Conservation (phyloP, 768 basidiomycete species). For the Lepiota subincarnata region DNA sequence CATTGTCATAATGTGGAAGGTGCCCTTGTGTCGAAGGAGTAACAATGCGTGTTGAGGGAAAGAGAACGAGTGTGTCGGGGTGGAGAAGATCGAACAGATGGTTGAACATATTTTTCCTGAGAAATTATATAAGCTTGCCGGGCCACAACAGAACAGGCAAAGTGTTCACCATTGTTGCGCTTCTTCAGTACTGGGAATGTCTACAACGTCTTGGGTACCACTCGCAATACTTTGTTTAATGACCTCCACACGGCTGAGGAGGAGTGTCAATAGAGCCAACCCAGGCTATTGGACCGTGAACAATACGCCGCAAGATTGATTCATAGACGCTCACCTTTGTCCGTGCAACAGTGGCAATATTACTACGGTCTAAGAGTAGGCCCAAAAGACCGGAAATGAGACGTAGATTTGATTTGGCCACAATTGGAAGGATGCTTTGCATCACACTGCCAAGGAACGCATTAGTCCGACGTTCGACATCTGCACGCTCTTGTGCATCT, state of each 20-base stretch:
- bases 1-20: slow-evolving; percentile 48
- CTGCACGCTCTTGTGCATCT: slow-evolving; percentile 56
- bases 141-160: background rate
- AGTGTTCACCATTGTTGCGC: slow-evolving; percentile 61
- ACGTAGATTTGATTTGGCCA: slow-evolving; percentile 74
- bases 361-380: slow-evolving; percentile 73
- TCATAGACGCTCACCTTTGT: slow-evolving; percentile 60
- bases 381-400: slow-evolving; percentile 85
- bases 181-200: slow-evolving; percentile 67
- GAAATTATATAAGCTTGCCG: slow-evolving; percentile 6
- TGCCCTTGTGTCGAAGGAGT: slow-evolving; percentile 26
- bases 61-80: slow-evolving; percentile 73
- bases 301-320: slow-evolving; percentile 5
- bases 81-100: slow-evolving; percentile 79
- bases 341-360: slow-evolving; percentile 67
- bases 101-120: slow-evolving; percentile 85
- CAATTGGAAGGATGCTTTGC: slow-evolving; percentile 80
- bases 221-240: slow-evolving; percentile 69
- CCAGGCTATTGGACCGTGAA: slow-evolving; percentile 61
- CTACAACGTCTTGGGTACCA: slow-evolving; percentile 44
- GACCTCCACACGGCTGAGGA: slow-evolving; percentile 89
- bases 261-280: slow-evolving; percentile 82
- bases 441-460: slow-evolving; percentile 82
- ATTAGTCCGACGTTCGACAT: slow-evolving; percentile 86
- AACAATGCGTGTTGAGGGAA: slow-evolving; percentile 82